These are phyloP conservation scores for Salicornia ramosissima DNA, from an alignment of 148 eudicot genomes.

Conservation along the genomic window DNA sequence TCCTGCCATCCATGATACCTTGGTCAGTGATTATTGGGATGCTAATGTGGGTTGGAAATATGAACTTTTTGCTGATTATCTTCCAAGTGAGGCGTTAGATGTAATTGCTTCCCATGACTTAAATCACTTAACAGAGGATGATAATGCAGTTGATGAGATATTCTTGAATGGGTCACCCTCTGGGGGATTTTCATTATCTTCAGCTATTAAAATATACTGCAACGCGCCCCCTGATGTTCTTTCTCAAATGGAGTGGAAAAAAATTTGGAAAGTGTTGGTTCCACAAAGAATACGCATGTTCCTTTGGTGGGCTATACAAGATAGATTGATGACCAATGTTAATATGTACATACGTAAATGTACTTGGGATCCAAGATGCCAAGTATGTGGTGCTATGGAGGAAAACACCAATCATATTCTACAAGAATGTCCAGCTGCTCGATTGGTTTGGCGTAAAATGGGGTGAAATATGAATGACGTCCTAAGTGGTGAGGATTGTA, in stretches of 20 bases:
- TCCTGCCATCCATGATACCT: too few species aligned
- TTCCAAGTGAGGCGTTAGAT: too few species aligned
- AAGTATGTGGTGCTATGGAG: not conserved
- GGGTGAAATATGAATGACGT: too few species aligned
- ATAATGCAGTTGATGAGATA: too few species aligned
- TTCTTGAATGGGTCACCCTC: too few species aligned
- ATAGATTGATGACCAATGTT: not conserved
- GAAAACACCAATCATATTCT: not conserved
- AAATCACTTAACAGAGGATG: too few species aligned
- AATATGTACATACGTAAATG: not conserved
- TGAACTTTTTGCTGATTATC: too few species aligned
- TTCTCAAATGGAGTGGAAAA: not conserved
- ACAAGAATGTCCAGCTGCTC: not conserved
- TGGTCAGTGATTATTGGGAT: too few species aligned
- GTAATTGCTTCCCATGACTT: too few species aligned
- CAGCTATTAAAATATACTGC: not conserved
- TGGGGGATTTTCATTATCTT: not conserved
- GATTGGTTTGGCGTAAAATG: too few species aligned
- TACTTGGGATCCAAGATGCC: not conserved
- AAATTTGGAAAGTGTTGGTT: not conserved
- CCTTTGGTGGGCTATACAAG: not conserved
- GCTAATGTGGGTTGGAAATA: not conserved
- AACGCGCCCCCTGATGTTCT: too few species aligned
- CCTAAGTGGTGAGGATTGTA: too few species aligned
- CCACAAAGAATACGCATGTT: not conserved